Conservation (phyloP, 371 early-diverging fungal genomes). For the Apophysomyces sp. region DNA sequence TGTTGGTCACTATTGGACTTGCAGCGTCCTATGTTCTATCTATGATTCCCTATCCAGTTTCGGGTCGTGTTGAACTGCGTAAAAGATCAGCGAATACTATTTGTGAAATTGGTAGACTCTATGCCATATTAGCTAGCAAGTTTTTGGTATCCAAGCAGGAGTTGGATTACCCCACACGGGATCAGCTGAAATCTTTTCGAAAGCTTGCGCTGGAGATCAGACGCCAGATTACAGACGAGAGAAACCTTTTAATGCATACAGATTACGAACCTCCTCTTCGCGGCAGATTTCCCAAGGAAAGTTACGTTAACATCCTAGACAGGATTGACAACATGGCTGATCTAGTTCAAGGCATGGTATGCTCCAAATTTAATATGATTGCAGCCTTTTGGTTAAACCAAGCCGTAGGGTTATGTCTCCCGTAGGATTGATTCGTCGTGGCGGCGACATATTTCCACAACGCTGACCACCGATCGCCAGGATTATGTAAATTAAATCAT, state of each 20-base stretch:
- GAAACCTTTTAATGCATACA: conserved; percentile 23
- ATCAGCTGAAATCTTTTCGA: conserved; percentile 22
- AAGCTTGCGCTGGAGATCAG: conserved; percentile 29
- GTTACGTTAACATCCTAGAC: conserved; percentile 28
- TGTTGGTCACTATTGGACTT: conserved; percentile 40
- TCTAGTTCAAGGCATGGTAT: conserved; percentile 37
- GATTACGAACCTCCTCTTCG: conserved; percentile 42
- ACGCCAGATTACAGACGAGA: conserved; percentile 40
- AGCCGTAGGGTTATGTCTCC: conserved; percentile 14
- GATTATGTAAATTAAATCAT: conserved; percentile 32
- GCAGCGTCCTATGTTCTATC: conserved; percentile 34
- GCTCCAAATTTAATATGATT: no score
- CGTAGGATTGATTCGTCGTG: conserved; percentile 16
- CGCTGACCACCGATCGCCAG: conserved; percentile 28
- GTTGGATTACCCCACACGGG: background rate
- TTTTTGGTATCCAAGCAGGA: background rate
- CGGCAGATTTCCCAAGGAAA: conserved; percentile 32
- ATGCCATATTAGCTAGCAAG: conserved; percentile 27
- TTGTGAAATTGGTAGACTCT: conserved; percentile 36
- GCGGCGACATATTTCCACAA: conserved; percentile 21
- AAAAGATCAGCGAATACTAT: conserved; percentile 41
- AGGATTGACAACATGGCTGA: conserved; percentile 45
- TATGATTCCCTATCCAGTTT: conserved; percentile 33
- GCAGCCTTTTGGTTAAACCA: no score
- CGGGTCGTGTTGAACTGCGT: conserved; percentile 43